phyloP scores from a whole-genome alignment of 2,329 filamentous ascomycete species.

The Chrysoporthe austroafricana region DNA sequence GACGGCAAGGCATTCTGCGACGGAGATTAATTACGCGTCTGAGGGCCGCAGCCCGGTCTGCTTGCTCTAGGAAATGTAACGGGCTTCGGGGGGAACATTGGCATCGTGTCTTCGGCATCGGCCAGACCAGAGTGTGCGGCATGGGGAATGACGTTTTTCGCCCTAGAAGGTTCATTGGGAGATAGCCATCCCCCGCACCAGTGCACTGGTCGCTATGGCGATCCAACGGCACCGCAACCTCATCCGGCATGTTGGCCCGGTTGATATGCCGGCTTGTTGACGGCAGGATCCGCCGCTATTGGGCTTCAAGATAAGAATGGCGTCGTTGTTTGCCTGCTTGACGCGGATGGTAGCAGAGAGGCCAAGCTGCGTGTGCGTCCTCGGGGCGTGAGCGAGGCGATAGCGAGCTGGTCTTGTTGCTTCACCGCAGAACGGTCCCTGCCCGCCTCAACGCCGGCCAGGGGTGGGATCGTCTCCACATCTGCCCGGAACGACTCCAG shows the following conservation, averaged over 20 bases:
- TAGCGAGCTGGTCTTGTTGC: no score
- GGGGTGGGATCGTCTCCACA: neutral
- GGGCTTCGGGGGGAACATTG: no score
- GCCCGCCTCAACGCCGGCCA: neutral
- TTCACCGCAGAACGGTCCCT: neutral
- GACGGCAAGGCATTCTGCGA: no score
- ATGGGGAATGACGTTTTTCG: no score
- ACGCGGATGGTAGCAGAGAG: neutral
- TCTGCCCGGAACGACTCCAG: constrained; percentile 2
- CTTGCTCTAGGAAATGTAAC: no score
- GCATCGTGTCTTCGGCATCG: no score
- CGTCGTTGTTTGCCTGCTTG: neutral
- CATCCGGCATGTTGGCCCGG: constrained; percentile 4
- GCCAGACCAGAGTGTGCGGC: no score
- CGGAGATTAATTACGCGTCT: no score
- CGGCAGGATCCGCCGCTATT: neutral
- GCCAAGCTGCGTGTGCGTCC: no score
- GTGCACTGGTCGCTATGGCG: neutral
- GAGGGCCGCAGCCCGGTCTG: no score
- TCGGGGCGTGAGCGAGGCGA: no score
- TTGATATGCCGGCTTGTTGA: neutral
- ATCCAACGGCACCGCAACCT: constrained; percentile 7
- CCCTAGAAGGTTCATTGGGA: no score
- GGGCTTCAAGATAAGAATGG: neutral
- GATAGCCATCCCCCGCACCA: neutral